phyloP scores from a whole-genome alignment of 2,329 filamentous ascomycete species.

The Botrytis medusae region DNA sequence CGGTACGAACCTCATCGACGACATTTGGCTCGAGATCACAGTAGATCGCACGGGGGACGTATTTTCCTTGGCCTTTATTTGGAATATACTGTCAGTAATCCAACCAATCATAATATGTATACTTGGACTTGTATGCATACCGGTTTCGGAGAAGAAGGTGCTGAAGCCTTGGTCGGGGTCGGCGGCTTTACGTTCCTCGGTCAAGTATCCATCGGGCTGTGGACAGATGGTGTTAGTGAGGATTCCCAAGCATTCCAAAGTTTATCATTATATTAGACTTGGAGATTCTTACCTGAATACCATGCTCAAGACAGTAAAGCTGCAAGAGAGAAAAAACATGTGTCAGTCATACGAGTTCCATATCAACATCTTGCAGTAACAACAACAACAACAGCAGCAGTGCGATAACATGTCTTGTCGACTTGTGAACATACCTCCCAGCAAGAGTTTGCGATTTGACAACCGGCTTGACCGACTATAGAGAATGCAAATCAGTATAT shows the following conservation, averaged over 20 bases:
- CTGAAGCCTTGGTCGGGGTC: conserved; percentile 97
- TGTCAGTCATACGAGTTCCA: conserved; percentile 31
- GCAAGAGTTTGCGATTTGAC: conserved; percentile 99
- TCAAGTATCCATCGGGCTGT: conserved; percentile 97
- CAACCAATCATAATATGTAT: conserved; percentile 31
- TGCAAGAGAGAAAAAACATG: conserved; percentile 46
- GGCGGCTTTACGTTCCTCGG: conserved; percentile 91
- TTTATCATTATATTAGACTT: conserved; percentile 1
- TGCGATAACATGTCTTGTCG: conserved; percentile 31
- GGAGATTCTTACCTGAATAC: conserved; percentile 78
- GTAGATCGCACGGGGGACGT: conserved; percentile 66
- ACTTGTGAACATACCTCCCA: conserved; percentile 83
- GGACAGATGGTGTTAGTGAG: conserved; percentile 40
- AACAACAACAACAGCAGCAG: conserved; percentile 5
- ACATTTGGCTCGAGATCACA: conserved; percentile 66
- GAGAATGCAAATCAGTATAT: conserved; percentile 33
- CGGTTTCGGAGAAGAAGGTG: conserved; percentile 99
- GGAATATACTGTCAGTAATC: conserved; percentile 30
- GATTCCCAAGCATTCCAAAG: conserved; percentile 12
- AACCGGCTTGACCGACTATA: conserved; percentile 98
- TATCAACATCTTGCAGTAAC: background rate
- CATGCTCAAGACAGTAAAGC: conserved; percentile 99
- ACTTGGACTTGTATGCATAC: conserved; percentile 53
- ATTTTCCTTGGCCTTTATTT: conserved; percentile 86
- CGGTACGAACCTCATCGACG: conserved; percentile 66